Evolutionary conservation across 495 filamentous ascomycete genomes (phyloP).

Genomic region (Lophiostoma macrostomum): DNA sequence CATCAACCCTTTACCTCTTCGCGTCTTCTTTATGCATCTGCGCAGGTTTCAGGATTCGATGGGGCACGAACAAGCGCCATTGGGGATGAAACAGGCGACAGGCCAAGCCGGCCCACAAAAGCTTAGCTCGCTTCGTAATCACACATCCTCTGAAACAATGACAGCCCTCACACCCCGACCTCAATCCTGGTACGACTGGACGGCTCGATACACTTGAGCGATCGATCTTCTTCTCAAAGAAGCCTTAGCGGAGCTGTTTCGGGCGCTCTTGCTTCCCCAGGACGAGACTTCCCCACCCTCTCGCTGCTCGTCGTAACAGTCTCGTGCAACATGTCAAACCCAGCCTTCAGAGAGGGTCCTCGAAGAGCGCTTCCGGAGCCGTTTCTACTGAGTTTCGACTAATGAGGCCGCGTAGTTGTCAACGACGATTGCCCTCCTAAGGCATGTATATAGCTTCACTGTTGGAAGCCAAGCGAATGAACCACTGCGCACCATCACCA

Average conservation of each 20-base stretch:
- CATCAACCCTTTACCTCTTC: too few species aligned
- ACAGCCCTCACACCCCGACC: slow-evolving; percentile 7
- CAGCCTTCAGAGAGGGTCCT: too few species aligned
- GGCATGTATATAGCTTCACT: slow-evolving; percentile 10
- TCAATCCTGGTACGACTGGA: neutral
- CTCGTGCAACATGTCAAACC: neutral
- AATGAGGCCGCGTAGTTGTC: slow-evolving; percentile 18
- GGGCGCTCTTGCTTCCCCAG: too few species aligned
- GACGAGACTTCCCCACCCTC: too few species aligned
- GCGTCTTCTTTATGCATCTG: neutral
- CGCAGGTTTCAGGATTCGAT: neutral
- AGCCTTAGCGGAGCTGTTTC: too few species aligned
- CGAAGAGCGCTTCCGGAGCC: slow-evolving; percentile 1
- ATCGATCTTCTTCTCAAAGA: slow-evolving; percentile 13
- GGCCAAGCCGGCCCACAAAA: slow-evolving; percentile 21
- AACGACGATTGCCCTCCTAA: neutral
- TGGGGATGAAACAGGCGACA: slow-evolving; percentile 17
- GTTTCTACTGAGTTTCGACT: slow-evolving; percentile 19
- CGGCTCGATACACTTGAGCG: neutral
- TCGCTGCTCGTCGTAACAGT: neutral
- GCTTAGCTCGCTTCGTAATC: slow-evolving; percentile 22
- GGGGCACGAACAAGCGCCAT: neutral
- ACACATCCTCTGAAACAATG: slow-evolving; percentile 17
- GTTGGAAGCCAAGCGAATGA: neutral
- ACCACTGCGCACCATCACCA: neutral